Evolutionary conservation across 768 basidiomycete genomes (phyloP).

Genomic region (Rubroboletus pulcherrimus): DNA sequence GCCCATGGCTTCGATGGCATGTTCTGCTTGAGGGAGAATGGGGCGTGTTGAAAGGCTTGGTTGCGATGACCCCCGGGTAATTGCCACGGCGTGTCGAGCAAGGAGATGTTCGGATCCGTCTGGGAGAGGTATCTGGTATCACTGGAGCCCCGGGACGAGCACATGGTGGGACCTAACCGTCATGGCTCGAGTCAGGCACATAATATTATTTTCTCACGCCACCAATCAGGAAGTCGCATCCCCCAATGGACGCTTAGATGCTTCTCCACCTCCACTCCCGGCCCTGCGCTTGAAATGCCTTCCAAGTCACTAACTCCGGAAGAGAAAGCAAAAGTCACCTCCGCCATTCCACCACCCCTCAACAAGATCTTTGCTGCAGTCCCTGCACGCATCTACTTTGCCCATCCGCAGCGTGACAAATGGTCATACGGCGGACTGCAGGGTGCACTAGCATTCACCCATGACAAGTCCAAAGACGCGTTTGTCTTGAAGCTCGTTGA

Average conservation of each 20-base stretch:
- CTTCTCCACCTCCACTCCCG: not conserved
- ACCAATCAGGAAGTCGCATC: not conserved
- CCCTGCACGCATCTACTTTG: slow-evolving; percentile 86
- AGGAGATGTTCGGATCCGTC: no score
- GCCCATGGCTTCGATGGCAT: no score
- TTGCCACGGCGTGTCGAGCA: no score
- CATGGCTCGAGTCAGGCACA: no score
- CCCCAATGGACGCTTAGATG: slow-evolving; percentile 5
- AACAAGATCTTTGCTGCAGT: slow-evolving; percentile 83
- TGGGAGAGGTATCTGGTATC: no score
- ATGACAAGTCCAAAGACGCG: slow-evolving; percentile 53
- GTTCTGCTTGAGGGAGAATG: no score
- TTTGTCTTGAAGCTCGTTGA: slow-evolving; percentile 80
- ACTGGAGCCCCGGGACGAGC: no score
- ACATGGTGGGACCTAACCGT: no score
- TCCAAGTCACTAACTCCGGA: slow-evolving; percentile 63
- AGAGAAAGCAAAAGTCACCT: slow-evolving; percentile 77
- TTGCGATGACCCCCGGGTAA: no score
- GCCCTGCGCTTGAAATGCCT: slow-evolving; percentile 51
- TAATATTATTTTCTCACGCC: slow-evolving; percentile 3
- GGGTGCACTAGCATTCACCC: slow-evolving; percentile 74
- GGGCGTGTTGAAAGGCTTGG: no score
- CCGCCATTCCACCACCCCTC: slow-evolving; percentile 46
- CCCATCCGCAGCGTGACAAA: slow-evolving; percentile 65
- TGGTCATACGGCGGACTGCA: slow-evolving; percentile 90